Conservation (phyloP, 2,329 filamentous ascomycete species). For the Colletotrichum spaethianum region DNA sequence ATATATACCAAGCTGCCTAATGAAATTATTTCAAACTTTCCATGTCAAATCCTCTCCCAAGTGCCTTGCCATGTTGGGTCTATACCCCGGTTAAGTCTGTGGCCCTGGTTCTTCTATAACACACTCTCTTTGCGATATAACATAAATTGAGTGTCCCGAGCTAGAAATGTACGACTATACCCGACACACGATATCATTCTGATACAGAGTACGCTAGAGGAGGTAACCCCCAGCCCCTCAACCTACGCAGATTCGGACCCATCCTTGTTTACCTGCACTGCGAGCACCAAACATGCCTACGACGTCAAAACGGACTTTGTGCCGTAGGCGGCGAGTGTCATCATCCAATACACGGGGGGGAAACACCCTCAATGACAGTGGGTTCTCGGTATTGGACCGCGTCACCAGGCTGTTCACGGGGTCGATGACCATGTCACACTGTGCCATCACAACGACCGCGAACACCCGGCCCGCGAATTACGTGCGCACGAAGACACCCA, state of each 20-base stretch:
- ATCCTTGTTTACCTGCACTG: background rate
- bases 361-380: background rate
- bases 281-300: background rate
- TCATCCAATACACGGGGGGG: background rate
- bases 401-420: background rate
- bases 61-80: background rate
- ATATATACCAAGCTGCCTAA: background rate
- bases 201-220: background rate
- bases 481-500: background rate
- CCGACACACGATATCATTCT: background rate
- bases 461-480: background rate
- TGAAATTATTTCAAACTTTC: background rate
- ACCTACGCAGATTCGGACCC: background rate
- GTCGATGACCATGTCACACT: background rate
- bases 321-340: background rate
- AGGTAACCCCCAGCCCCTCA: background rate
- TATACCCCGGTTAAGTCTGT: background rate
- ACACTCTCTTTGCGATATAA: background rate
- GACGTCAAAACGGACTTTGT: background rate
- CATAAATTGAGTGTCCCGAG: too few species aligned
- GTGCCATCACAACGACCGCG: background rate
- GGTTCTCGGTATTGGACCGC: background rate
- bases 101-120: background rate
- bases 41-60: background rate
- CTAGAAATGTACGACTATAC: background rate